Base-by-base conservation (phyloP, 2,329 filamentous ascomycete genomes). In the Fusarium phyllophilum region DNA sequence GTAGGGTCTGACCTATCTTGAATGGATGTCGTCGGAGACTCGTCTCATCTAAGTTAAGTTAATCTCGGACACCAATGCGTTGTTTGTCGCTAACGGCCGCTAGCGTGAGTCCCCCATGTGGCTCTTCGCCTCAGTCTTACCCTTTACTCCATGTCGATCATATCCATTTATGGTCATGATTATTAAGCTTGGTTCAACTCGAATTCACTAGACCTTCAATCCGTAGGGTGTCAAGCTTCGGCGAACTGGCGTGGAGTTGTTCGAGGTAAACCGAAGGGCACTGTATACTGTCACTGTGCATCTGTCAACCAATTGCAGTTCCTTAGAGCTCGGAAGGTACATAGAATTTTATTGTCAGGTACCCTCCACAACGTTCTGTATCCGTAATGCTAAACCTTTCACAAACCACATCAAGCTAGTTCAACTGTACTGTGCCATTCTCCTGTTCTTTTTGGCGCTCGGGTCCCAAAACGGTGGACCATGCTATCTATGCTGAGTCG, bases 61-160 rank as follows among this genome's bases (percentile, higher is more conserved):
- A 68, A 74, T 68, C 62, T 75, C 65, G 65, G 72, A 67, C 65
- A 62, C 72, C 69, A 74, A 67, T 59, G 63, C 72, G 57, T 62
- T 64, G 31, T 72, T 63, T 74, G 72, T 72, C 61, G 58, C 62
- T 72, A 78, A 78, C 77, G 77, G 77, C 75, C 75, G 72, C 73
- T 77, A 78, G 75, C 65, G 77, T 68, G 66, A 52, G 66, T 61
- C 46, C 69, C 60, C 69, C 76, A 73, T 77, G 68, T 76, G 69
- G 67, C 71, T 75, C 73, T 69, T 77, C 71, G 58, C 68, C 61
- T 71, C 62, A 24, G 46, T 63, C 49, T 63, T 51, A 46, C 34
- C 70, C 58, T 62, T 62, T 17, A 31, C 24, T 63, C n/a, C 24
- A 51, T 68, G 66, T 68, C 64, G 63, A 72, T 73, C 70, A 63